phyloP scores from a whole-genome alignment of 352 stramenopile genomes.

The Phytopythium cucurbitacearum region DNA sequence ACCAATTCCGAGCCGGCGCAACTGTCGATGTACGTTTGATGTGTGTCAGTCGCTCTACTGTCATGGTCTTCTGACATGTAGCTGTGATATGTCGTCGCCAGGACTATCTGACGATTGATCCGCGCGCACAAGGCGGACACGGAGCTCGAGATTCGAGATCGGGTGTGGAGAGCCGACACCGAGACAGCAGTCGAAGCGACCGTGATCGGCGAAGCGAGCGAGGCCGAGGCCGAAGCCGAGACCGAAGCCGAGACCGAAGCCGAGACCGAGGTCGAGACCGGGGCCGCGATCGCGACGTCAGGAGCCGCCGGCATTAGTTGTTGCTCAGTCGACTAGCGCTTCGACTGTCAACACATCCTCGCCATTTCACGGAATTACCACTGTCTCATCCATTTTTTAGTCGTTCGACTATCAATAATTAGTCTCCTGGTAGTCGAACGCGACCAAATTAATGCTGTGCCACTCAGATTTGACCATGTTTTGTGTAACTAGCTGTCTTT shows the following conservation, averaged over 20 bases:
- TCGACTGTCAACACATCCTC: no score
- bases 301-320: constrained; percentile 7
- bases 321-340: no score
- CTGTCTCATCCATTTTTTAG: no score
- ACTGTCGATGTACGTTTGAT: constrained; percentile 40
- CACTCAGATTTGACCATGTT: no score
- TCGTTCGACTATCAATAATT: no score
- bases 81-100: constrained; percentile 10
- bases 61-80: constrained; percentile 4
- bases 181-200: neutral
- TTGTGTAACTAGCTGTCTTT: no score
- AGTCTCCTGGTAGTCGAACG: no score
- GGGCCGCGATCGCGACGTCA: constrained; percentile 9
- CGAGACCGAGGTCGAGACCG: constrained; percentile 9
- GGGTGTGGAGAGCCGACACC: constrained; percentile 3
- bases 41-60: constrained; percentile 1
- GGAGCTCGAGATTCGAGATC: constrained; percentile 9
- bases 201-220: constrained; percentile 2
- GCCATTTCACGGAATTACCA: no score
- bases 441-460: no score
- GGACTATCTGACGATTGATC: constrained; percentile 76
- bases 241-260: constrained; percentile 12
- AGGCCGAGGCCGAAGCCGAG: constrained; percentile 8
- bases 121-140: constrained; percentile 20
- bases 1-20: constrained; percentile 64